These are phyloP conservation scores for Podospora sp. DNA, from an alignment of 495 filamentous ascomycete genomes.

Conservation along the genomic window DNA sequence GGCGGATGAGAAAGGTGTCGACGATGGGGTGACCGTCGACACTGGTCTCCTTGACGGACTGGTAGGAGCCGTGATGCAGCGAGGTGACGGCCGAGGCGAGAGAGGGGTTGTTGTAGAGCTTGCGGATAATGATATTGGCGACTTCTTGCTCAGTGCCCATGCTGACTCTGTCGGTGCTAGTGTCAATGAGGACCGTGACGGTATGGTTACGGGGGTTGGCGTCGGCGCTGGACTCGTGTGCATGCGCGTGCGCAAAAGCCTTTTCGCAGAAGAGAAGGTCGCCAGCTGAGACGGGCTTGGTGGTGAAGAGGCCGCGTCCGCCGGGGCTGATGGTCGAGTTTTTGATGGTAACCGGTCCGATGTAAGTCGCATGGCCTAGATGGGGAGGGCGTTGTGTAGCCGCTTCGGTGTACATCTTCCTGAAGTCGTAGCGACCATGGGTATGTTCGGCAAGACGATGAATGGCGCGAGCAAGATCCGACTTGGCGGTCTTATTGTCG, in stretches of 20 bases:
- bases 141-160: constrained; percentile 45
- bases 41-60: constrained; percentile 32
- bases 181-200: constrained; percentile 40
- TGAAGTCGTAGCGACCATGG: constrained; percentile 50
- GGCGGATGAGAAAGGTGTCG: constrained; percentile 51
- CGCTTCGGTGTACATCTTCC: constrained; percentile 38
- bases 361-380: constrained; percentile 53
- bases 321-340: constrained; percentile 28
- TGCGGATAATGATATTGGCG: constrained; percentile 44
- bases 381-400: constrained; percentile 36
- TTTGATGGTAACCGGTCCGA: constrained; percentile 31
- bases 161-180: constrained; percentile 28
- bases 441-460: constrained; percentile 37
- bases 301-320: constrained; percentile 24
- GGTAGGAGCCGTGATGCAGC: constrained; percentile 46
- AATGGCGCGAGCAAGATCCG: constrained; percentile 34
- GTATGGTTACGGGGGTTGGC: constrained; percentile 1
- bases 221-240: not conserved
- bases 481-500: constrained; percentile 30
- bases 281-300: constrained; percentile 50
- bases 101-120: constrained; percentile 50
- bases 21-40: constrained; percentile 50
- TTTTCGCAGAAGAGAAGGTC: constrained; percentile 61
- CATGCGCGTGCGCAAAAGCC: constrained; percentile 48
- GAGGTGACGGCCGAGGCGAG: constrained; percentile 38